phyloP scores from a whole-genome alignment of 768 basidiomycete genomes.

The Lactarius trivialis region DNA sequence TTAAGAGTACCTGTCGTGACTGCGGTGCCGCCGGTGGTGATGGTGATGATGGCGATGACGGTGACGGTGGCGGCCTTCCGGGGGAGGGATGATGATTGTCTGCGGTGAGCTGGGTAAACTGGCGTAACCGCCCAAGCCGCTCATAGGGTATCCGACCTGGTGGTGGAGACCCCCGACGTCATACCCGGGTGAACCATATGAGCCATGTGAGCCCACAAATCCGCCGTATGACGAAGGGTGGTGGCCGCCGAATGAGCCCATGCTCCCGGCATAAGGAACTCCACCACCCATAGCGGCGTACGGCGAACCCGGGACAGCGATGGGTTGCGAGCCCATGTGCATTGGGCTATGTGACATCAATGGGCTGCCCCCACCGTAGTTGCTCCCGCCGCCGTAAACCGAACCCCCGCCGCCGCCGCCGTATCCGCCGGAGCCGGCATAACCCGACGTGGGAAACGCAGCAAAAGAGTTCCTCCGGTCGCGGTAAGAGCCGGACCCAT shows the following conservation, averaged over 20 bases:
- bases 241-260: not conserved
- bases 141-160: not conserved
- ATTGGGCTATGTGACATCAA: not conserved
- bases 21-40: slow-evolving; percentile 20
- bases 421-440: slow-evolving; percentile 4
- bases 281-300: not conserved
- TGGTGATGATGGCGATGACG: slow-evolving; percentile 2
- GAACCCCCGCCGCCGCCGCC: not conserved
- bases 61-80: not conserved
- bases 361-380: slow-evolving; percentile 4
- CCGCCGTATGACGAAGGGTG: slow-evolving; percentile 11
- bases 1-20: slow-evolving; percentile 15
- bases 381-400: not conserved
- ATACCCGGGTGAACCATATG: not conserved
- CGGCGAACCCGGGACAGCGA: slow-evolving; percentile 8
- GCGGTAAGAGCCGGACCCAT: slow-evolving; percentile 10
- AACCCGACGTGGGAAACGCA: not conserved
- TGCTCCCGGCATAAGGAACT: not conserved
- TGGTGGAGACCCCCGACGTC: slow-evolving; percentile 1
- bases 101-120: not conserved
- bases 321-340: not conserved
- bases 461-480: slow-evolving; percentile 10
- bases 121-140: slow-evolving; percentile 1
- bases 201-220: not conserved
- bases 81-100: not conserved